phyloP scores from a whole-genome alignment of 306 rosid species.

The Lathyrus sativus region DNA sequence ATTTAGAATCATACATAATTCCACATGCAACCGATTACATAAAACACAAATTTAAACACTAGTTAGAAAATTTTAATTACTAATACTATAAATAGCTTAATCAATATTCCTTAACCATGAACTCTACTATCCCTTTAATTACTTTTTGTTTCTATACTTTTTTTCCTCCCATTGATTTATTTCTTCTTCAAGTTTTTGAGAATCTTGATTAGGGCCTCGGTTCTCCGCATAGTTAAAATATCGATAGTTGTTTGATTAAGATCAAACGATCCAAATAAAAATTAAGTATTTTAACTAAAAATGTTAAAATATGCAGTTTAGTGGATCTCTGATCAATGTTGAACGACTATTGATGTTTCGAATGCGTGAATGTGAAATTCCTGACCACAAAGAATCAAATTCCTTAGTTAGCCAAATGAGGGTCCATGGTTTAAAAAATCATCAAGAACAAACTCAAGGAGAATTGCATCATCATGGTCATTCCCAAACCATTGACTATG shows the following conservation, averaged over 20 bases:
- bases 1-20: slow-evolving; percentile 13
- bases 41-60: slow-evolving; percentile 18
- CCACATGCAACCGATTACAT: slow-evolving; percentile 13
- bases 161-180: background rate
- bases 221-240: background rate
- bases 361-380: background rate
- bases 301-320: background rate
- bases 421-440: slow-evolving; percentile 21
- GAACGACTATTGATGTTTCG: background rate
- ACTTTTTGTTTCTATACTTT: background rate
- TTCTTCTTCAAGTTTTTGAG: background rate
- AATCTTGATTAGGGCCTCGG: no score
- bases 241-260: background rate
- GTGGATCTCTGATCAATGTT: background rate
- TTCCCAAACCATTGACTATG: slow-evolving; percentile 25
- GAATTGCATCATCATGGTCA: slow-evolving; percentile 28
- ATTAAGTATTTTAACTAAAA: background rate
- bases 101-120: background rate
- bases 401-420: slow-evolving; percentile 2
- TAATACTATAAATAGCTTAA: slow-evolving; percentile 27
- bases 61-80: background rate
- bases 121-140: background rate
- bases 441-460: slow-evolving; percentile 29
- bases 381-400: background rate
- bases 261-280: background rate